Conservation (phyloP, 495 filamentous ascomycete genomes). For the Aspergillus taichungensis region DNA sequence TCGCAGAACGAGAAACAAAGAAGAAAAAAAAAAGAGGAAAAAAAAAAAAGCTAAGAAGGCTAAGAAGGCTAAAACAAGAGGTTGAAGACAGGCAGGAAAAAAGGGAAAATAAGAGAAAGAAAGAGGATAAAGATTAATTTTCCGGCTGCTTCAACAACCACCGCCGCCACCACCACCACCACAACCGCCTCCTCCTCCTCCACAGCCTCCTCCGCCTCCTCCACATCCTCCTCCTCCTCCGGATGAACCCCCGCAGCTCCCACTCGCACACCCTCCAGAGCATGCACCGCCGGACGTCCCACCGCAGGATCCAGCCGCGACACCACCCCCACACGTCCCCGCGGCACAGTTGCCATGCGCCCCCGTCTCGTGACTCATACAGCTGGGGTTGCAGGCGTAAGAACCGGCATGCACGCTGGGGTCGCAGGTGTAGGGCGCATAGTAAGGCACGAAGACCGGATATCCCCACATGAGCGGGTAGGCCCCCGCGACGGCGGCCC, state of each 20-base stretch:
- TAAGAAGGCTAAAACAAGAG: too few relatives aligned
- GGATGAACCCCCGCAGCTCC: slow-evolving; percentile 32
- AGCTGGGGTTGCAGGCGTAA: slow-evolving; percentile 38
- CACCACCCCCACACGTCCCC: slow-evolving; percentile 44
- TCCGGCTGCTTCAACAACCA: slow-evolving; percentile 2
- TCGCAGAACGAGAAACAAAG: too few relatives aligned
- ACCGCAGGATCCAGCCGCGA: slow-evolving; percentile 45
- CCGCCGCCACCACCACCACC: slow-evolving; percentile 17
- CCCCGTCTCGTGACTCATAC: slow-evolving; percentile 32
- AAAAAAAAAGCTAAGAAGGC: too few relatives aligned
- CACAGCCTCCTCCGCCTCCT: slow-evolving; percentile 19
- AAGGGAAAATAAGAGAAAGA: neutral
- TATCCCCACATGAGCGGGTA: slow-evolving; percentile 36
- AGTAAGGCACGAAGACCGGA: slow-evolving; percentile 44
- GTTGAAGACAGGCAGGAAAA: too few relatives aligned
- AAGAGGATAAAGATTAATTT: too few relatives aligned
- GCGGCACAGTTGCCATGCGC: slow-evolving; percentile 38
- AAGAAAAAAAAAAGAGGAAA: too few relatives aligned
- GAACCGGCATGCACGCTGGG: slow-evolving; percentile 30
- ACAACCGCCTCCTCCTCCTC: slow-evolving; percentile 14
- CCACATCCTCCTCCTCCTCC: slow-evolving; percentile 27
- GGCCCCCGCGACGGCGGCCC: slow-evolving; percentile 14
- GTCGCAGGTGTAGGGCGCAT: slow-evolving; percentile 43
- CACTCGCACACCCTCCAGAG: slow-evolving; percentile 22
- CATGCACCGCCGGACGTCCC: slow-evolving; percentile 29